Percentiles rank a stretch among this genome's conserved stretches.
phyloP scores from a whole-genome alignment of 306 rosid species.

The Fagus crenata region DNA sequence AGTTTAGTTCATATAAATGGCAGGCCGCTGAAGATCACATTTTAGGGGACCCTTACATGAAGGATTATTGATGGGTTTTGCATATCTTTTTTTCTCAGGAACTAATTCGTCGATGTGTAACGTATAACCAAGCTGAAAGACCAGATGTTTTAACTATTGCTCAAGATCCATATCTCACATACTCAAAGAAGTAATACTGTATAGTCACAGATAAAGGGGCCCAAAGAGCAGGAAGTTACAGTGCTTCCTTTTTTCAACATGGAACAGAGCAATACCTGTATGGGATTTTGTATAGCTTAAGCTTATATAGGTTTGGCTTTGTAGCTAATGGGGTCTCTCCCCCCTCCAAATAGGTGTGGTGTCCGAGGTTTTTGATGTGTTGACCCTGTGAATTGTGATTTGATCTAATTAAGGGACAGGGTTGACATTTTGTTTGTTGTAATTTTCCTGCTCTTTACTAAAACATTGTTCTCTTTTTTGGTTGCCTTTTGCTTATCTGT shows the following conservation, averaged over 20 bases:
- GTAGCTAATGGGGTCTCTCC: conserved; percentile 26
- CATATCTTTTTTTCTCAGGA: conserved; percentile 48
- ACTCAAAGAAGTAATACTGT: conserved; percentile 60
- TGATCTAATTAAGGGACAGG: background rate
- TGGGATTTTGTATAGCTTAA: conserved; percentile 56
- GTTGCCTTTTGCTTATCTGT: background rate
- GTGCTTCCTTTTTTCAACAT: conserved; percentile 35
- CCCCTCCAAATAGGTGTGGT: conserved; percentile 13
- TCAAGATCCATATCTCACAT: conserved; percentile 88
- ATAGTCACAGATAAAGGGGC: conserved; percentile 26
- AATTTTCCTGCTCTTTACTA: background rate
- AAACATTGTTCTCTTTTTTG: background rate
- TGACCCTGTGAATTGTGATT: background rate
- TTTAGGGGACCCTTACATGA: background rate
- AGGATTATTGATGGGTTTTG: background rate
- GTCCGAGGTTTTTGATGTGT: conserved; percentile 18
- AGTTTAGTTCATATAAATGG: background rate
- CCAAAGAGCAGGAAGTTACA: conserved; percentile 17
- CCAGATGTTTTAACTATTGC: conserved; percentile 87
- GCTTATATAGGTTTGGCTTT: conserved; percentile 47
- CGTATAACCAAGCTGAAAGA: conserved; percentile 89
- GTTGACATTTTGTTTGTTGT: background rate
- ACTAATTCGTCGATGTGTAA: conserved; percentile 79
- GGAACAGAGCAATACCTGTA: conserved; percentile 23
- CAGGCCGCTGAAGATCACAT: background rate